These are phyloP conservation scores for Corymbia maculata DNA, from an alignment of 345 rosid genomes.

Conservation along the genomic window DNA sequence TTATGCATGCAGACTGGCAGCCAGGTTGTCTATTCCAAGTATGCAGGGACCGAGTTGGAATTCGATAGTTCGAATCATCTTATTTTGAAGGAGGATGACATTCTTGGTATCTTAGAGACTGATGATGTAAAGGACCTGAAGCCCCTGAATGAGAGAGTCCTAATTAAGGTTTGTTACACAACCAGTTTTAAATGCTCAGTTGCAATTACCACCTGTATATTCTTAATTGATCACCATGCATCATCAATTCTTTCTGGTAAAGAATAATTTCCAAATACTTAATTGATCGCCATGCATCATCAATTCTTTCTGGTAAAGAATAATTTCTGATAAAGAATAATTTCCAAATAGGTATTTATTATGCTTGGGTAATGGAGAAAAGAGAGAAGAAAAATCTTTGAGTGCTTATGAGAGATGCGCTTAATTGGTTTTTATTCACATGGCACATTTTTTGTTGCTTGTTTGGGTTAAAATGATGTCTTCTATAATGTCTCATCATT, in stretches of 20 bases:
- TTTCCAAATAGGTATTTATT: neutral
- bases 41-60: conserved; percentile 87
- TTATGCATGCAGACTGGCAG: conserved; percentile 49
- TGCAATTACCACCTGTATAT: neutral
- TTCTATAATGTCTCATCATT: neutral
- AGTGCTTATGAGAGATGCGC: neutral
- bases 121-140: conserved; percentile 87
- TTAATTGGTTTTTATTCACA: neutral
- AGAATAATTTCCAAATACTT: no score
- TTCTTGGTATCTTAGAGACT: conserved; percentile 90
- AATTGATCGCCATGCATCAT: neutral
- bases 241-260: neutral
- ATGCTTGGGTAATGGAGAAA: neutral
- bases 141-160: conserved; percentile 83
- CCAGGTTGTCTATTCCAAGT: conserved; percentile 77
- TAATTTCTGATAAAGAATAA: neutral
- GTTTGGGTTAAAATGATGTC: neutral
- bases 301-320: neutral
- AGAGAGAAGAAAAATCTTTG: neutral
- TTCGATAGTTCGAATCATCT: conserved; percentile 77
- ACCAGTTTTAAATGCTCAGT: neutral
- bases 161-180: conserved; percentile 50
- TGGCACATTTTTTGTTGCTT: neutral
- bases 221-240: neutral
- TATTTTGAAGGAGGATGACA: conserved; percentile 84